These are phyloP conservation scores for Curvularia sp. DNA, from an alignment of 2,329 filamentous ascomycete species.

Conservation along the genomic window DNA sequence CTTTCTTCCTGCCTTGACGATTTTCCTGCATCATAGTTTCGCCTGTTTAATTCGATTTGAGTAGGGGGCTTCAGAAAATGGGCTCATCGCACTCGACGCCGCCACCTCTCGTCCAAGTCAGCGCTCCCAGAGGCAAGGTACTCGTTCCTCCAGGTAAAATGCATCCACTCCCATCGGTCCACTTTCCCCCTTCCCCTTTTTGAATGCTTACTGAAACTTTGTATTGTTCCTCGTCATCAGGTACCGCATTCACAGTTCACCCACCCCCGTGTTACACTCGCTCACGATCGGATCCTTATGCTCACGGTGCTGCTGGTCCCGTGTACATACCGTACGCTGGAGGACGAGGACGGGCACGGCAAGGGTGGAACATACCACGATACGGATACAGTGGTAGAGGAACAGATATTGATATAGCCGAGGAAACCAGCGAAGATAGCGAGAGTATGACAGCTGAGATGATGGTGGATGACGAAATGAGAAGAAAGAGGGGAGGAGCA, in stretches of 20 bases:
- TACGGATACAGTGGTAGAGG: background rate
- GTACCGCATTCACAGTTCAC: constrained; percentile 16
- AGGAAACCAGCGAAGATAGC: constrained; percentile 9
- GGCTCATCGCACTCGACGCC: constrained; percentile 32
- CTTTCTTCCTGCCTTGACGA: too few relatives aligned
- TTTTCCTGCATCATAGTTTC: too few relatives aligned
- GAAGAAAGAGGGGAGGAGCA: background rate
- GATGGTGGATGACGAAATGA: background rate
- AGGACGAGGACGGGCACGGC: background rate
- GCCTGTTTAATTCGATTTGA: too few relatives aligned
- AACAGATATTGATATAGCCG: constrained; percentile 5
- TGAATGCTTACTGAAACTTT: background rate
- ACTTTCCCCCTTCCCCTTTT: background rate
- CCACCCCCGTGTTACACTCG: constrained; percentile 1
- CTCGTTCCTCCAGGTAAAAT: constrained; percentile 29
- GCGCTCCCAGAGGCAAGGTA: constrained; percentile 28
- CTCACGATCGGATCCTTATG: background rate
- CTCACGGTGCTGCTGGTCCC: constrained; percentile 1
- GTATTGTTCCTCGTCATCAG: background rate
- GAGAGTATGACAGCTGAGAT: constrained; percentile 5
- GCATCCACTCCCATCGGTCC: background rate
- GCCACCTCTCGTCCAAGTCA: constrained; percentile 35
- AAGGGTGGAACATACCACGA: background rate
- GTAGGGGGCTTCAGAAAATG: too few relatives aligned
- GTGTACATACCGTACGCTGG: constrained; percentile 6